Evolutionary conservation across 495 filamentous ascomycete species (phyloP), one percentile per base, ranked within the genome.

Genomic region (Hypoxylon subgilvum): DNA sequence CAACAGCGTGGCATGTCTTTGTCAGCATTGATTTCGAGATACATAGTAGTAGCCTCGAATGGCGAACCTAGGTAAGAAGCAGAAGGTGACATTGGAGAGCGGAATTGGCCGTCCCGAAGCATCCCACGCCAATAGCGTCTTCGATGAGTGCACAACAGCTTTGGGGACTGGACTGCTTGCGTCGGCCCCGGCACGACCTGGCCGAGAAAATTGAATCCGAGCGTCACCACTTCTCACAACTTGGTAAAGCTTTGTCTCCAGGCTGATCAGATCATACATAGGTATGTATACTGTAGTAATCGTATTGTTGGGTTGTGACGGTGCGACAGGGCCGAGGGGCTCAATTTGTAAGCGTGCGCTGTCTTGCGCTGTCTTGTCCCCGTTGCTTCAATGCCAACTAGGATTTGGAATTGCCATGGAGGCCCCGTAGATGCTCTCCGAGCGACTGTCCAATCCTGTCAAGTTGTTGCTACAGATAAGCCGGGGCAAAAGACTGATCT

Each of bases 331-430:
- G n/a, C 9, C n/a, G 43, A 17, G 13, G 13, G 22, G 13, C 16
- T 3, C 3, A 16, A 16, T 30, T 27, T 27, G 4, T 27, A 27
- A 3, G 8, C 23, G 23, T n/a, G 40, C 28, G 40, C 12, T 1
- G 9, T 34, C 8, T 4, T 34, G 31, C n/a, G 31, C 8, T 34
- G 31, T 12, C 3, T 12, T 12, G 31, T 34, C 31, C 27, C 31
- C 14, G 36, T 41, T 17, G 31, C 39, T 19, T 30, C 17, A 17
- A 38, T 47, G 23, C n/a, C 23, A 22, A 30, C 6, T 5, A 38
- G 4, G 25, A 62, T 62, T 62, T 62, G 58, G 51, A 62, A 62
- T 62, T 48, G 9, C 18, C 9, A 45, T 31, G 2, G 13, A 8
- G 9, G 40, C n/a, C n/a, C 10, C 30, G 10, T 13, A 22, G 23